Conservation (phyloP, 2,329 filamentous ascomycete species). For the Sporothrix curviconia region DNA sequence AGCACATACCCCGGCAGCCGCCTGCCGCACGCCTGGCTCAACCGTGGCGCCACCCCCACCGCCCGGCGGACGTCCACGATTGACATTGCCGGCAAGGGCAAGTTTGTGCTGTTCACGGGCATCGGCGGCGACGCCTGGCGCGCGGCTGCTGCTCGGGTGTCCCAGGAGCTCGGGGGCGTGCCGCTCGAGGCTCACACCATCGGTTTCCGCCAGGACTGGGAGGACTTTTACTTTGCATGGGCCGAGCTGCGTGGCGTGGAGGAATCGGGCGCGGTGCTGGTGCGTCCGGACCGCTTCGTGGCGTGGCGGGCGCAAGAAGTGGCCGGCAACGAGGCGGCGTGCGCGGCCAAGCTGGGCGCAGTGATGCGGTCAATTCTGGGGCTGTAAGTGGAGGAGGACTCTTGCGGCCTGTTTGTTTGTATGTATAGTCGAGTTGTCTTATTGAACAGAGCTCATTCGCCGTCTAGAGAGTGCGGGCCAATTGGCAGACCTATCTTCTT, state of each 20-base stretch:
- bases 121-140: constrained; percentile 52
- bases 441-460: too few relatives aligned
- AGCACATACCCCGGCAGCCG: constrained; percentile 53
- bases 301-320: constrained; percentile 37
- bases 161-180: constrained; percentile 33
- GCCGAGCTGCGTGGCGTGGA: constrained; percentile 43
- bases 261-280: constrained; percentile 52
- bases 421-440: background rate
- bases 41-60: constrained; percentile 33
- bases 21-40: constrained; percentile 58
- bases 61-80: constrained; percentile 45
- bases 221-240: constrained; percentile 60
- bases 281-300: constrained; percentile 53
- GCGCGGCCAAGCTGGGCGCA: constrained; percentile 5
- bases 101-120: constrained; percentile 46
- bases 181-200: constrained; percentile 45
- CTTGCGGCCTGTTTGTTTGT: background rate
- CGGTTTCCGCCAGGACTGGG: constrained; percentile 52
- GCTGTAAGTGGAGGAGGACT: background rate
- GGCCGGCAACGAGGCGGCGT: constrained; percentile 10
- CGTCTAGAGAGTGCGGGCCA: too few relatives aligned
- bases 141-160: constrained; percentile 37
- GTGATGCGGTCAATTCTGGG: constrained; percentile 14
- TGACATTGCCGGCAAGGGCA: constrained; percentile 52
- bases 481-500: background rate